A percentile compares a stretch with the other conserved stretches of the same genome.
Conservation (phyloP, 176 grass and related monocot genomes). For the bread wheat (Triticum aestivum) region IWGSC_CS_RefSeq_v2.1 NC_057804.1:397780003-397780502, state of each 20-base stretch:
- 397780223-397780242: not conserved
- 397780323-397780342: not conserved
- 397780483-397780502: not conserved
- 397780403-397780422: not conserved
- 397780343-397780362: not conserved
- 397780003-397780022: not conserved
- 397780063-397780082: not conserved
- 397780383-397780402: not conserved
- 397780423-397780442: slow-evolving; percentile 44
- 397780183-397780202: not conserved
- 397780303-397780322: not conserved
- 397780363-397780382: not conserved
- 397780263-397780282: not conserved
- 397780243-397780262: not conserved
- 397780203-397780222: not conserved
- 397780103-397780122: not conserved
- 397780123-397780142: not conserved
- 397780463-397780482: not conserved
- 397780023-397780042: not conserved
- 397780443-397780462: not conserved
- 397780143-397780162: not conserved
- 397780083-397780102: not conserved
- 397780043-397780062: not conserved
- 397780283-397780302: not conserved
- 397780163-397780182: not conserved